Evolutionary conservation across 1,284 basidiomycete genomes (phyloP).

Genomic region (Pterula multifida): DNA sequence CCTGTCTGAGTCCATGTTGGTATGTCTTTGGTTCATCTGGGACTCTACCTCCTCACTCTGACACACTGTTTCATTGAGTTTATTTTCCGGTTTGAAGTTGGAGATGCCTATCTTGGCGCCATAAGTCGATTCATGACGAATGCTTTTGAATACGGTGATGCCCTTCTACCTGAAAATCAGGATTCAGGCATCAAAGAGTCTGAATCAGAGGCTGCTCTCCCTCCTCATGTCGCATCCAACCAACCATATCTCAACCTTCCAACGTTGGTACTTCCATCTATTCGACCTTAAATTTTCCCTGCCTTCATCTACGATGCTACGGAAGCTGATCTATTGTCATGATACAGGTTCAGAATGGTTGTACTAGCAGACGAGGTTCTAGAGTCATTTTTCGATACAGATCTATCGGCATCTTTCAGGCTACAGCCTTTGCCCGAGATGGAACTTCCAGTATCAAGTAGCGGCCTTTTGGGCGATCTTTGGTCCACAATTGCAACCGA

Average conservation of each 20-base stretch:
- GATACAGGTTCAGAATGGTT: constrained; percentile 86
- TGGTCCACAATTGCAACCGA: constrained; percentile 84
- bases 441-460: constrained; percentile 44
- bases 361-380: constrained; percentile 90
- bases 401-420: constrained; percentile 79
- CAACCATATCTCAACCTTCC: constrained; percentile 81
- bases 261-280: constrained; percentile 49
- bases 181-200: constrained; percentile 22
- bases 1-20: constrained; percentile 87
- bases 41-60: not conserved
- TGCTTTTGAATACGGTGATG: constrained; percentile 93
- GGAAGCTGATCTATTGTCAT: too few relatives aligned
- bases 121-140: constrained; percentile 95
- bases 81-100: constrained; percentile 96
- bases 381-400: constrained; percentile 89
- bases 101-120: constrained; percentile 92
- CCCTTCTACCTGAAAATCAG: constrained; percentile 47
- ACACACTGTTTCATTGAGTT: constrained; percentile 41
- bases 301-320: constrained; percentile 8
- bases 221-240: constrained; percentile 45
- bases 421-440: constrained; percentile 63
- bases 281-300: not conserved
- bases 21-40: constrained; percentile 24
- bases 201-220: constrained; percentile 32
- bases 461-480: constrained; percentile 69